phyloP scores from a whole-genome alignment of 2,329 filamentous ascomycete genomes.

The Xylaria sp. region DNA sequence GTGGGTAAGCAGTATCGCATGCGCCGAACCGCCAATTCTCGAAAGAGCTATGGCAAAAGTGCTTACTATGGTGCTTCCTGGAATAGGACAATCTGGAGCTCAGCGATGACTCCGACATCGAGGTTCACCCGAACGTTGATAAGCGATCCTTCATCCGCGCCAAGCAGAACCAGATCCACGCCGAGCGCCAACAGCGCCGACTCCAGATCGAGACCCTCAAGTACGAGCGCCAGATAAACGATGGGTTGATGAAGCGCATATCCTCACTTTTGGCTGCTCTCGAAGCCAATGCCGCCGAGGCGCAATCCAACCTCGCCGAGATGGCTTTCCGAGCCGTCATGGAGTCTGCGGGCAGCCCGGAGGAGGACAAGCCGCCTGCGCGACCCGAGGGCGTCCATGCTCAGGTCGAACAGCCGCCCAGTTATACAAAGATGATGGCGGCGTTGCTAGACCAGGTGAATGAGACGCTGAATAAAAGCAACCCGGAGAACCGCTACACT shows the following conservation, averaged over 20 bases:
- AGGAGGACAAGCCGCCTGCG: constrained; percentile 78
- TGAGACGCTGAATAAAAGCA: constrained; percentile 80
- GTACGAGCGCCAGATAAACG: constrained; percentile 93
- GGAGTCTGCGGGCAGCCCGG: constrained; percentile 77
- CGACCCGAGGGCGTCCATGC: constrained; percentile 83
- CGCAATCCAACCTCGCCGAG: constrained; percentile 76
- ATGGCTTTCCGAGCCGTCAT: constrained; percentile 90
- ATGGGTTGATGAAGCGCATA: constrained; percentile 87
- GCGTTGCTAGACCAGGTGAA: constrained; percentile 94
- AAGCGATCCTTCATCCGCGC: constrained; percentile 98
- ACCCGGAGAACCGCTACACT: constrained; percentile 72
- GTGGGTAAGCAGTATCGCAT: constrained; percentile 62
- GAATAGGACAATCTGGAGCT: constrained; percentile 89
- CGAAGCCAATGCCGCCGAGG: constrained; percentile 75
- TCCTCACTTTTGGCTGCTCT: constrained; percentile 79
- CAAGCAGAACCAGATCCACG: constrained; percentile 97
- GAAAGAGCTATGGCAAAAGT: neutral
- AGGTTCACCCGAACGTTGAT: constrained; percentile 98
- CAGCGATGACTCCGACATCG: constrained; percentile 96
- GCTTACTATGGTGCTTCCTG: constrained; percentile 29
- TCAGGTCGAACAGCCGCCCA: constrained; percentile 77
- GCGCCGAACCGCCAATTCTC: neutral
- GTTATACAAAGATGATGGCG: constrained; percentile 98
- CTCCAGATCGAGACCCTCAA: constrained; percentile 90
- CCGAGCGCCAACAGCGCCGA: constrained; percentile 85